Base-by-base conservation (phyloP, 139 green algal species). In the Mesotaenium endlicherianum region DNA sequence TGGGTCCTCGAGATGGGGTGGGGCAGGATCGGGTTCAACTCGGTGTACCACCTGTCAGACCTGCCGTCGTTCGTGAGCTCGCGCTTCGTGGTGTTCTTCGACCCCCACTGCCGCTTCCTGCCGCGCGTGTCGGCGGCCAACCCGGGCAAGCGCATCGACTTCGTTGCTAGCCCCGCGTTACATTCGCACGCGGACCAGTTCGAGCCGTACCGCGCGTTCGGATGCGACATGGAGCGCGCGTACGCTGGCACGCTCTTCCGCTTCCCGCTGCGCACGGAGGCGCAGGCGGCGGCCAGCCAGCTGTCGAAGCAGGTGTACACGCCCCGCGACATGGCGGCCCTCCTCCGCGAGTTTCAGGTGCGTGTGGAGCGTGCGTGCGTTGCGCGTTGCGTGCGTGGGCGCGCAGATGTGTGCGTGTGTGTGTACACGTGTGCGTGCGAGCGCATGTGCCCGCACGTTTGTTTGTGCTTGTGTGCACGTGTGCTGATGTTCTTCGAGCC, bases 11-110 rank as follows among this genome's bases (percentile, higher is more conserved):
- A 8, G 26, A 64, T 64, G 26, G 20, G 50, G 20, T 39, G 47
- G 41, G 82, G 50, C 86, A 92, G 89, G 1, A 84, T 93, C 39
- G 93, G 92, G 42, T 95, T 95, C 87, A 93, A 93, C 75, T 89
- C 87, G 31, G 84, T 88, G 57, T 96, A 96, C 77, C 93, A 95
- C 78, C 55, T 96, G 30, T 93, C 92, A 17, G 93, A 96, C 47
- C 44, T 95, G 26, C 92, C 92, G 26, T 88, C 67, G 39, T 95
- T 96, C 75, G 85, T 95, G 2, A 91, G 81, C 2, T 89, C 88
- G 0, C 55, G 77, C 1, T 75, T 94, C 58, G 55, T 94, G 16
- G 90, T 92, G 17, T 91, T 93, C 3, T 95, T 96, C 84, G 93
- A 96, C 81, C 93, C 93, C 0, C 91, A 94, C 80, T 93, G 88